Conservation (phyloP, 2,329 filamentous ascomycete species). For the Pseudomassariella vexata region DNA sequence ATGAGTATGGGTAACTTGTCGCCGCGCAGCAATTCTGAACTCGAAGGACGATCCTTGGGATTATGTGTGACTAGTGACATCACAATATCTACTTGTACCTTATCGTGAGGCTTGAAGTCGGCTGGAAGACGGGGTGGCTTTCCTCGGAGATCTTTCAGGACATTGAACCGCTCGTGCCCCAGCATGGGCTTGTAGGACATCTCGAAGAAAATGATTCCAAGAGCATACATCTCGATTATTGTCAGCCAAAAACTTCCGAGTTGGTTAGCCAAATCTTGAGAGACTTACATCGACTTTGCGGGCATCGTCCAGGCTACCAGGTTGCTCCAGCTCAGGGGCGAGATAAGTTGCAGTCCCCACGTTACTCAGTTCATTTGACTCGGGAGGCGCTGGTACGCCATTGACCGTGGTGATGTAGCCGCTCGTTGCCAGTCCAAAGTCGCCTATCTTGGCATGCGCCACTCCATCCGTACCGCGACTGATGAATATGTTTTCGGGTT, state of each 20-base stretch:
- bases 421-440: conserved; percentile 91
- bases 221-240: conserved; percentile 74
- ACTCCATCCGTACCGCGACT: conserved; percentile 60
- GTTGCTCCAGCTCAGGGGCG: conserved; percentile 69
- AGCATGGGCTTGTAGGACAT: conserved; percentile 72
- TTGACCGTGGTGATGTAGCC: conserved; percentile 68
- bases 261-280: neutral
- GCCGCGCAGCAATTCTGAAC: conserved; percentile 74
- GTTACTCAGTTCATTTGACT: conserved; percentile 59
- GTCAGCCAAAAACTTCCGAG: conserved; percentile 16
- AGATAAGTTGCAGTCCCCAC: conserved; percentile 84
- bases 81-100: conserved; percentile 74
- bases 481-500: conserved; percentile 97
- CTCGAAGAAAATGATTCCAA: conserved; percentile 97
- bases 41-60: conserved; percentile 76
- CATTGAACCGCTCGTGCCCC: conserved; percentile 58
- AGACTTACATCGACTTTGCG: conserved; percentile 79
- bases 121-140: conserved; percentile 63
- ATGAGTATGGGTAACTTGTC: conserved; percentile 86
- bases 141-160: conserved; percentile 63
- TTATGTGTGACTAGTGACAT: conserved; percentile 74
- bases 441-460: conserved; percentile 90
- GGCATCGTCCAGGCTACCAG: conserved; percentile 44
- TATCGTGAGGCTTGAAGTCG: conserved; percentile 64
- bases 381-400: conserved; percentile 32